phyloP scores from a whole-genome alignment of 2,329 filamentous ascomycete species.

The Biscogniauxia sp. region DNA sequence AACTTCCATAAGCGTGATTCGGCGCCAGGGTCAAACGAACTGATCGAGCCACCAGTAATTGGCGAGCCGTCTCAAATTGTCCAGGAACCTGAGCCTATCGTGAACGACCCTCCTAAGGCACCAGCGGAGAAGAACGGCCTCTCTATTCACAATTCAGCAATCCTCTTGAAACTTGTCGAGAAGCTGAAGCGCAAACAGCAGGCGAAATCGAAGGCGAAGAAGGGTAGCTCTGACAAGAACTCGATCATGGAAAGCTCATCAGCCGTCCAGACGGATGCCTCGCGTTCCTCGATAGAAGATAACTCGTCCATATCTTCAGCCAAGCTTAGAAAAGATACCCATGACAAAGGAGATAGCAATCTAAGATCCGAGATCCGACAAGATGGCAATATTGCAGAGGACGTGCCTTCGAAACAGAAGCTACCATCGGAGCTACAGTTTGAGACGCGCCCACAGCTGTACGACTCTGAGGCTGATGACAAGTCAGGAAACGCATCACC shows the following conservation, averaged over 20 bases:
- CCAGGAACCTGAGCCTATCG: not conserved
- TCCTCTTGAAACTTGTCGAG: not conserved
- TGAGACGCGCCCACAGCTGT: constrained; percentile 12
- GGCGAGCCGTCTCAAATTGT: constrained; percentile 26
- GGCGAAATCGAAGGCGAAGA: not conserved
- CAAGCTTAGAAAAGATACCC: constrained; percentile 37
- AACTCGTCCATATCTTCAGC: constrained; percentile 24
- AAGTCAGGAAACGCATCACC: constrained; percentile 25
- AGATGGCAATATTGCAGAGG: constrained; percentile 20
- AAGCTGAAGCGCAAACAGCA: not conserved
- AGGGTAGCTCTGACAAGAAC: not conserved
- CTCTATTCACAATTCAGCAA: not conserved
- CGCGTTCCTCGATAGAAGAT: constrained; percentile 29
- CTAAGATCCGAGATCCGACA: constrained; percentile 28
- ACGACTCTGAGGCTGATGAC: constrained; percentile 15
- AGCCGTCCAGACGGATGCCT: constrained; percentile 11
- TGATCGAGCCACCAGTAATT: constrained; percentile 48
- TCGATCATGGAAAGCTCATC: constrained; percentile 15
- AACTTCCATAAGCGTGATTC: constrained; percentile 62
- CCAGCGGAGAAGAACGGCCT: not conserved
- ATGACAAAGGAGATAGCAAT: constrained; percentile 44
- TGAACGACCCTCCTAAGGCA: not conserved
- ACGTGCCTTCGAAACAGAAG: constrained; percentile 14
- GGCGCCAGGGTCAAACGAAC: constrained; percentile 58
- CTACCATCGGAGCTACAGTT: constrained; percentile 21